Evolutionary conservation across 176 grass and related monocot genomes (phyloP).

Genomic region (Raddia guianensis): DNA sequence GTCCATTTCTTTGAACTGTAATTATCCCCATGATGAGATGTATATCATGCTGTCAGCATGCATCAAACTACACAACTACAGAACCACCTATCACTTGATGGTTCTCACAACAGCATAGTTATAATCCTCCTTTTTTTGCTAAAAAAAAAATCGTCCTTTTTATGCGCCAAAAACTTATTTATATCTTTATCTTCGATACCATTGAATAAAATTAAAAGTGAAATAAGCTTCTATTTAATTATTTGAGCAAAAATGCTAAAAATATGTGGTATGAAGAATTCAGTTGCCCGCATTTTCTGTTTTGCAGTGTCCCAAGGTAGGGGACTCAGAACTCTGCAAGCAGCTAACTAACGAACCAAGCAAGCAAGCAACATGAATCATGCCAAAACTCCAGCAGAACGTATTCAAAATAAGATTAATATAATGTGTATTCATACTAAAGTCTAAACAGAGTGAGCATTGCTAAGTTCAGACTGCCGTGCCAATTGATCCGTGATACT

Average conservation of each 20-base stretch:
- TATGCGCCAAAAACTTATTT: no score
- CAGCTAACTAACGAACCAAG: neutral
- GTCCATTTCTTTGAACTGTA: conserved; percentile 6
- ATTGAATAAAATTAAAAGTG: neutral
- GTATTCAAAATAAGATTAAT: neutral
- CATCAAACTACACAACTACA: neutral
- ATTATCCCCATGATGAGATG: neutral
- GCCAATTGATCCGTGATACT: no score
- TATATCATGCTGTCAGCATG: neutral
- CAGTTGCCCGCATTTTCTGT: no score
- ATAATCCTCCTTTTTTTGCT: no score
- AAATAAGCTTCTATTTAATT: neutral
- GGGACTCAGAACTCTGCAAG: neutral
- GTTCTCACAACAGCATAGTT: no score
- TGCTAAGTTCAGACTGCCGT: no score
- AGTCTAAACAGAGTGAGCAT: no score
- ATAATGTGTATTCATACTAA: neutral
- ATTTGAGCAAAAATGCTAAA: no score
- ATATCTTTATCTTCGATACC: no score
- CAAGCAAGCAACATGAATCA: neutral
- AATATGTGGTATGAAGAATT: no score
- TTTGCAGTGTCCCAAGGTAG: neutral
- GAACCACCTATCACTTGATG: neutral
- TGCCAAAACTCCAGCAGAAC: neutral
- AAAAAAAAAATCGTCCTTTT: no score